Percentiles rank a stretch among this genome's conserved stretches.
Evolutionary conservation across 176 grass and related monocot genomes (phyloP).

Genomic region (Musa troglodytarum): DNA sequence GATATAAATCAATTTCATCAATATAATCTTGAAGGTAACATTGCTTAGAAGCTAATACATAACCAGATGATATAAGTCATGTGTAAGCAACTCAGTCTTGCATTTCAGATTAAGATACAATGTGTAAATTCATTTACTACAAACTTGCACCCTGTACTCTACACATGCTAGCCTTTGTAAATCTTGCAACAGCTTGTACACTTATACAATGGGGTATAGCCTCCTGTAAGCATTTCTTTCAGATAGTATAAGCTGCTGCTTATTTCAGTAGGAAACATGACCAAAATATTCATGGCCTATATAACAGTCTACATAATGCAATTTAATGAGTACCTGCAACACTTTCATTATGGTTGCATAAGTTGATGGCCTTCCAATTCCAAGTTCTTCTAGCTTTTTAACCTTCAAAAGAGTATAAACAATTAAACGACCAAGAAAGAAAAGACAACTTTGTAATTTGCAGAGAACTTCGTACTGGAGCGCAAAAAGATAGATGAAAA

Average conservation of each 20-base stretch:
- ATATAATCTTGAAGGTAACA: no score
- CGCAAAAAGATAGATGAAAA: not conserved
- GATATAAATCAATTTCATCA: no score
- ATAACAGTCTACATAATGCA: conserved; percentile 4
- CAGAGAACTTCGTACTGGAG: not conserved
- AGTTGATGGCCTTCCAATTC: conserved; percentile 94
- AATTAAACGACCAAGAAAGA: not conserved
- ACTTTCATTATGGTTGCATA: conserved; percentile 94
- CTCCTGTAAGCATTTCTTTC: not conserved
- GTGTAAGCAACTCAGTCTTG: no score
- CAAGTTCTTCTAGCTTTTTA: conserved; percentile 97
- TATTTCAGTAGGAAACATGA: not conserved
- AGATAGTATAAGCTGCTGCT: not conserved
- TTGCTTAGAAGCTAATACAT: no score
- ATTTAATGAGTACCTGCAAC: conserved; percentile 48
- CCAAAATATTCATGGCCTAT: no score
- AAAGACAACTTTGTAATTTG: not conserved
- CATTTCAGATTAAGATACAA: no score
- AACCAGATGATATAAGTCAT: no score
- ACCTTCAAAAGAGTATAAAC: conserved; percentile 34
- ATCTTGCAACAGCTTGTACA: no score
- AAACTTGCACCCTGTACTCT: no score
- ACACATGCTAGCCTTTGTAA: no score
- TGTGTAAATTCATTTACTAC: no score
- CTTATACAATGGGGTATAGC: not conserved